These are phyloP conservation scores for Albatrellus sp. DNA, from an alignment of 1,284 basidiomycete genomes.

Conservation along the genomic window DNA sequence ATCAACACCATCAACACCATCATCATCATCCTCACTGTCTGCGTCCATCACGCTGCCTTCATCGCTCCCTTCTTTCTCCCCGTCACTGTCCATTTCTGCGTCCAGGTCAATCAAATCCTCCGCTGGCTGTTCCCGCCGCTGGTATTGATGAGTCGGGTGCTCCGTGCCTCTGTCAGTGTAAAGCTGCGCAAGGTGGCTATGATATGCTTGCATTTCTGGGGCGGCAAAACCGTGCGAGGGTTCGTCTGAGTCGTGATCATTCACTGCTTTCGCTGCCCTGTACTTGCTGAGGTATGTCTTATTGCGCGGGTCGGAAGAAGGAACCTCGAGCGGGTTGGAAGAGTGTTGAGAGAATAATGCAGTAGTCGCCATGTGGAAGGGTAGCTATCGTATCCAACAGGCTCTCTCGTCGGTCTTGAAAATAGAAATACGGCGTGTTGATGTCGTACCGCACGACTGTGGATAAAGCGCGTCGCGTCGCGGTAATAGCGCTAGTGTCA, in stretches of 20 bases:
- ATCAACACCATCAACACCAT: constrained; percentile 21
- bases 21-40: constrained; percentile 2
- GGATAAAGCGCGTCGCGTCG: no score
- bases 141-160: constrained; percentile 10
- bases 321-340: constrained; percentile 64
- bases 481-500: background rate
- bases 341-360: constrained; percentile 58
- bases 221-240: constrained; percentile 23
- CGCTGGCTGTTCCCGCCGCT: constrained; percentile 1
- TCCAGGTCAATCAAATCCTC: constrained; percentile 30
- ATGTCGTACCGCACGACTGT: background rate
- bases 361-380: constrained; percentile 10
- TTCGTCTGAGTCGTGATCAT: constrained; percentile 25
- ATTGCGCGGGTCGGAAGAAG: constrained; percentile 51
- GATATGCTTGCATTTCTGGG: constrained; percentile 35
- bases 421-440: no score
- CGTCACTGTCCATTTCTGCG: constrained; percentile 37
- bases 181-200: constrained; percentile 36
- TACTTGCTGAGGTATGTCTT: constrained; percentile 29
- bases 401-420: no score
- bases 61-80: constrained; percentile 17
- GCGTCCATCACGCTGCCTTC: constrained; percentile 15
- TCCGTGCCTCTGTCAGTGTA: constrained; percentile 3
- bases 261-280: constrained; percentile 18
- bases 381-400: no score